Evolutionary conservation across 345 rosid genomes (phyloP).

Genomic region (Salix exigua): DNA sequence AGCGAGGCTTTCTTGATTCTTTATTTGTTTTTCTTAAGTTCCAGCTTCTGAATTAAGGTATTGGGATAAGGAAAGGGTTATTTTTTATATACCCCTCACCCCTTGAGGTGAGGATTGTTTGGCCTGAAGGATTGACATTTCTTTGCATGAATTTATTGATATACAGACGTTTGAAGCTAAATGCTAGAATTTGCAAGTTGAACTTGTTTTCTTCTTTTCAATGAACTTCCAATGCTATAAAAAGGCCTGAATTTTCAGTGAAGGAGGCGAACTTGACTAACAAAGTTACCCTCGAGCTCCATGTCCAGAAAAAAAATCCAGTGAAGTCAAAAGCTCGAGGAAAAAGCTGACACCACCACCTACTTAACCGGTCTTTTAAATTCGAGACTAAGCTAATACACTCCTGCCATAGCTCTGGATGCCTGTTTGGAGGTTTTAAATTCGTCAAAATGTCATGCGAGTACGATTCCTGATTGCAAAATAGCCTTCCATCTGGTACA

Average conservation of each 20-base stretch:
- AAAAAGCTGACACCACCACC: neutral
- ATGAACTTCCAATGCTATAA: neutral
- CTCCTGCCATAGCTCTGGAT: neutral
- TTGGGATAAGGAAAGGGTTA: neutral
- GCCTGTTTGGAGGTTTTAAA: neutral
- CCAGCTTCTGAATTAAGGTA: neutral
- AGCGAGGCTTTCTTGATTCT: neutral
- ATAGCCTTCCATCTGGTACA: neutral
- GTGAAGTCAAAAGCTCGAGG: neutral
- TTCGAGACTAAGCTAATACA: neutral
- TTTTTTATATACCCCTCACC: too few species aligned
- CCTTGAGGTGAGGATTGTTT: neutral
- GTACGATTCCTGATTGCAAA: neutral
- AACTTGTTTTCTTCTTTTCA: neutral
- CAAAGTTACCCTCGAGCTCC: neutral
- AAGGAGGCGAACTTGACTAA: neutral
- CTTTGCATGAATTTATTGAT: neutral
- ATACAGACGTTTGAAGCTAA: too few species aligned
- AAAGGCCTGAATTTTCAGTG: neutral
- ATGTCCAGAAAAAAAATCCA: neutral
- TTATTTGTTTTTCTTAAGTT: neutral
- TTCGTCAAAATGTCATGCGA: neutral
- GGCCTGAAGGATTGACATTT: neutral
- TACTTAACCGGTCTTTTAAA: neutral
- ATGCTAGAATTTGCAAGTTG: neutral